Evolutionary conservation across 257 asterid species (phyloP), one percentile per base, ranked within the genome.

Genomic region (Solanum sejunctum): DNA sequence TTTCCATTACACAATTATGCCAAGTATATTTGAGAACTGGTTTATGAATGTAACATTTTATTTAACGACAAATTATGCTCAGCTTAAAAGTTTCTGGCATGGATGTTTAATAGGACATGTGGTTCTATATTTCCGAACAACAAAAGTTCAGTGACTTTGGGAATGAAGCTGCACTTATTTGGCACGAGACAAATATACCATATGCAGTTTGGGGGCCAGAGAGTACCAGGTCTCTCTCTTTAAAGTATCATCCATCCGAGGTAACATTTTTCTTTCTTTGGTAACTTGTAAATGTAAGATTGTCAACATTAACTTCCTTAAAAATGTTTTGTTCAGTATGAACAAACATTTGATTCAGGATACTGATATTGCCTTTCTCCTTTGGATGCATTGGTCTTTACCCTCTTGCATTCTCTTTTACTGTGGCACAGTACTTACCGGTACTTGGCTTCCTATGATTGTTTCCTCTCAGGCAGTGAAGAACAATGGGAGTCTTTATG

Each of bases 121-220:
- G 97, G 97, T 77, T 95, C 71, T 97, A 95, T 90, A 91, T 97
- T 83, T 97, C 99, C 5, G 97, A 92, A 70, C 88, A 92, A 80
- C 95, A 95, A 81, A 90, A 85, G 11, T 94, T 97, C 81, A 89
- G 86, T 84, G 98, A 97, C 89, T 96, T 97, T 72, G 90, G 97
- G 57, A 94, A 82, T 89, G 98, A 97, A 91, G 84, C 90, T 78
- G 93, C 97, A 77, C 97, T 97, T 78, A 87, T 91, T 83, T 96
- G 99, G 99, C 97, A 96, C 60, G 99, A 96, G 92, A 91, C 98
- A 45, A 95, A 93, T 82, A 92, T 96, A 86, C 99, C 99, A 26
- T 96, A 94, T 89, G 99, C 98, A 85, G 97, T 94, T 87, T 96
- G 98, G 98, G 90, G 91, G 82, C 89, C 94, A 18, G 97, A 94